A percentile compares a stretch with the other conserved stretches of the same genome.
These are phyloP conservation scores for Nevesoporus exiguus DNA, from an alignment of 768 basidiomycete species.

Conservation along the genomic window DNA sequence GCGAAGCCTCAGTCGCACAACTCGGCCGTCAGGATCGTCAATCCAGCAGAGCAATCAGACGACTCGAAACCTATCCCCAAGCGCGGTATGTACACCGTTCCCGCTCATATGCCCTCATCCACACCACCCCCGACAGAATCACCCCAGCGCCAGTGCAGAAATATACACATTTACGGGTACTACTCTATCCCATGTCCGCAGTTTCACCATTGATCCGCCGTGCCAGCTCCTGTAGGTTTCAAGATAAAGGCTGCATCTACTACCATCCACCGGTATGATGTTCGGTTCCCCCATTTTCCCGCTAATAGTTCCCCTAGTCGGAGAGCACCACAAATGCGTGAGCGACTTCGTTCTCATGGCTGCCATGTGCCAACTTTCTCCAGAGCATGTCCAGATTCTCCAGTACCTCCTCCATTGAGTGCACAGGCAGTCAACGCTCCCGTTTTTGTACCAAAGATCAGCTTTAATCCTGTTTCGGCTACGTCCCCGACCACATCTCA, in stretches of 20 bases:
- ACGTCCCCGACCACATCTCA: constrained; percentile 22
- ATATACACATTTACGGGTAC: constrained; percentile 90
- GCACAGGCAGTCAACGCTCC: constrained; percentile 79
- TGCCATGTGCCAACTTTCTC: constrained; percentile 5
- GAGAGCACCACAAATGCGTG: constrained; percentile 28
- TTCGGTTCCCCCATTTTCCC: neutral
- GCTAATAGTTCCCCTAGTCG: constrained; percentile 20
- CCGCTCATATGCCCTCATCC: constrained; percentile 1
- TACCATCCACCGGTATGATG: constrained; percentile 66
- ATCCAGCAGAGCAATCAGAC: constrained; percentile 45
- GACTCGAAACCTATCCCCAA: constrained; percentile 42
- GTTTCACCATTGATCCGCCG: neutral
- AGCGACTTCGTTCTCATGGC: constrained; percentile 1
- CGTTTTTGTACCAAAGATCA: constrained; percentile 73
- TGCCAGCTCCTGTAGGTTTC: constrained; percentile 73
- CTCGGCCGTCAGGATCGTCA: constrained; percentile 69
- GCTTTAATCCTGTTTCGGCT: constrained; percentile 39
- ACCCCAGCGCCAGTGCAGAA: constrained; percentile 79
- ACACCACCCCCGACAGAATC: constrained; percentile 44
- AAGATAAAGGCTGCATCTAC: constrained; percentile 84
- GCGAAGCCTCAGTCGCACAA: constrained; percentile 54
- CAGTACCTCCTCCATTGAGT: constrained; percentile 40
- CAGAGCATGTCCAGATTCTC: constrained; percentile 45
- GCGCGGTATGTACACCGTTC: constrained; percentile 47
- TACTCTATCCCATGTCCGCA: neutral